Base-by-base conservation (phyloP, 2,329 filamentous ascomycete species). In the Seiridium cupressi region DNA sequence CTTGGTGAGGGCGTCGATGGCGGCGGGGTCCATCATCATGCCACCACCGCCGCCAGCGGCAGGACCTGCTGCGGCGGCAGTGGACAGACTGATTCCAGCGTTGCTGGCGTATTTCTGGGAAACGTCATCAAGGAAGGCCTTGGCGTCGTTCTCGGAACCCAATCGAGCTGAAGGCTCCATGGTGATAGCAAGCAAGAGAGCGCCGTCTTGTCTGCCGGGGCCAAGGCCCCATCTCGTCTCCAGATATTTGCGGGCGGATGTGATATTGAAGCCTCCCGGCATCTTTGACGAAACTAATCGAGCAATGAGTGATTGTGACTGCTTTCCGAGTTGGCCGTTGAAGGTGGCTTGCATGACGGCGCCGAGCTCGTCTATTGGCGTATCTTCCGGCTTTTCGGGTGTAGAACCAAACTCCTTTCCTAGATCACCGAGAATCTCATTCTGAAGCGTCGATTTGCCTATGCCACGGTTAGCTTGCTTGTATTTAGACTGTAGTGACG, bases 11-110 rank as follows among this genome's bases (percentile, higher is more conserved):
- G 95, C 95, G 74, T 99, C 95, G 65, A 99, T 89, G 57, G 95
- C 95, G 44, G 94, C 95, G 7, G 95, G 95, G 71, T 99, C 95
- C 93, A 99, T 98, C 92, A 99, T 97, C 95, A 99, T 98, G 73
- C 93, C 94, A 65, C 86, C 90, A 59, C 83, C 85, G 60, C 82
- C 86, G 62, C 84, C 90, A 59, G 83, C 89, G 58, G 87, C 90
- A 62, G 85, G 85, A 64, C 92, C 92, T 62, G 89, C 89, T 56
- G 89, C 86, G 34, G 91, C 84, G 35, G 90, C 88, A 5, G 90
- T 87, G 4, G 93, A 89, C 61, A 99, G 80, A 74, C 82, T 96
- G 75, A 99, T 88, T 62, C 95, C 95, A 51, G 91, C 89, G 63
- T 86, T 88, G 35, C 87, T 78, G 55, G 95, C 94, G 73, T 98